Percentiles rank a stretch among this genome's conserved stretches.
Evolutionary conservation across 108 stramenopile genomes (phyloP).

Genomic region (Cylindrotheca fusiformis): DNA sequence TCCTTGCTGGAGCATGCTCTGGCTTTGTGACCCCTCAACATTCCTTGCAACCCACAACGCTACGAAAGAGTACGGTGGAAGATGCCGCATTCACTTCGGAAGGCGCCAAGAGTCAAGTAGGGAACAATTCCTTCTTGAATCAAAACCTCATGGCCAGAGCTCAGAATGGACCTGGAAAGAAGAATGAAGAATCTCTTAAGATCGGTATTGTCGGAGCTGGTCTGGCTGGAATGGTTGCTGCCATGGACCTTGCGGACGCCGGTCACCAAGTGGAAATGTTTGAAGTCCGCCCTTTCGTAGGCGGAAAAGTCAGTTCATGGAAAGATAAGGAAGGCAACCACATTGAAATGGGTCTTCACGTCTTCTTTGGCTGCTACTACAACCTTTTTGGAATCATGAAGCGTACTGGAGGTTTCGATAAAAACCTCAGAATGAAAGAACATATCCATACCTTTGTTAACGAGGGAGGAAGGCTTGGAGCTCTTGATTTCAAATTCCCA

Average conservation of each 20-base stretch:
- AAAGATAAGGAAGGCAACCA: constrained; percentile 96
- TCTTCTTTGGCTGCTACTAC: constrained; percentile 98
- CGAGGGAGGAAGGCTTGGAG: constrained; percentile 84
- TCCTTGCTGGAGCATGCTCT: constrained; percentile 4
- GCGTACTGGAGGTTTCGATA: constrained; percentile 88
- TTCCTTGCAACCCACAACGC: background rate
- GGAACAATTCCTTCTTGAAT: constrained; percentile 87
- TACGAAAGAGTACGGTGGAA: constrained; percentile 4
- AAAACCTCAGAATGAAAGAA: constrained; percentile 89
- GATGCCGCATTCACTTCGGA: constrained; percentile 66
- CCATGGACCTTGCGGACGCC: constrained; percentile 95
- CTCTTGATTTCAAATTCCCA: constrained; percentile 89
- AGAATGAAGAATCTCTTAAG: constrained; percentile 74
- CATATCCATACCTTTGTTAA: constrained; percentile 95
- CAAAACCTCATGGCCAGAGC: constrained; percentile 85
- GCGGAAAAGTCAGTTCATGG: constrained; percentile 94
- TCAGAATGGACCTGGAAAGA: constrained; percentile 82
- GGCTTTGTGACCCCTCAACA: constrained; percentile 2
- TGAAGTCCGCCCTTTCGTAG: constrained; percentile 89
- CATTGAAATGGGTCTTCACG: constrained; percentile 98
- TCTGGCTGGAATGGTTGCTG: constrained; percentile 91
- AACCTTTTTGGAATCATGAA: constrained; percentile 98
- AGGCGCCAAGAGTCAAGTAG: constrained; percentile 78
- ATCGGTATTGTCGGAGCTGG: constrained; percentile 94
- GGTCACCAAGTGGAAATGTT: constrained; percentile 95